Percentiles rank a stretch among this genome's conserved stretches.
Conservation (phyloP, 768 basidiomycete genomes). For the Tulasnella sp. region DNA sequence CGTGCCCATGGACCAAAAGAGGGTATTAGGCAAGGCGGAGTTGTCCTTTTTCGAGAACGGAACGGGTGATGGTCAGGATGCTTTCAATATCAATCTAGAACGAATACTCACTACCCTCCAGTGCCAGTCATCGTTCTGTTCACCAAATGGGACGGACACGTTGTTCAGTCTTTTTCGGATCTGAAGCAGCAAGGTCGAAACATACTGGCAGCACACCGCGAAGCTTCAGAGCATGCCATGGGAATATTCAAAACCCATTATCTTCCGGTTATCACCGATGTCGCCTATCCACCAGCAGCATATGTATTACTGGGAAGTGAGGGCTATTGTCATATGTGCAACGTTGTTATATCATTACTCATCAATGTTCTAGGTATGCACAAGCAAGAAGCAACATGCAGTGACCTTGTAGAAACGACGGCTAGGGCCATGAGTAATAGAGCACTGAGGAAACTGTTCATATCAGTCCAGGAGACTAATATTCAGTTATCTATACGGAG, state of each 20-base stretch:
- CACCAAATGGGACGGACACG: neutral
- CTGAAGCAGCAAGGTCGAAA: neutral
- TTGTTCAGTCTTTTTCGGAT: neutral
- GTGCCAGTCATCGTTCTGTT: neutral
- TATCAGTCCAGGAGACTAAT: too few species aligned
- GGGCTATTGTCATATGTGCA: too few species aligned
- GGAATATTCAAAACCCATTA: neutral
- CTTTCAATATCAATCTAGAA: neutral
- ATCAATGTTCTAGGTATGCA: too few species aligned
- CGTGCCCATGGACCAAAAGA: neutral
- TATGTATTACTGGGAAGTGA: neutral
- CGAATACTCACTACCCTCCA: neutral
- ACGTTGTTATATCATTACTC: too few species aligned
- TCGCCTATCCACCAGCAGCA: neutral
- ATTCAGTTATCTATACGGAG: too few species aligned
- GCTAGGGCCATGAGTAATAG: too few species aligned
- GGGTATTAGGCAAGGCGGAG: neutral
- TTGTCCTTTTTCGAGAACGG: neutral
- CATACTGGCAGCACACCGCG: neutral
- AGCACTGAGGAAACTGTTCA: too few species aligned
- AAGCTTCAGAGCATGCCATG: neutral
- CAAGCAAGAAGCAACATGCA: too few species aligned
- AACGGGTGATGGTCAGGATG: neutral
- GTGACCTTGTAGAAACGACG: too few species aligned
- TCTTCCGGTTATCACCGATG: neutral